These are phyloP conservation scores for Ganoderma multipileum DNA, from an alignment of 1,284 basidiomycete genomes.

Conservation along the genomic window DNA sequence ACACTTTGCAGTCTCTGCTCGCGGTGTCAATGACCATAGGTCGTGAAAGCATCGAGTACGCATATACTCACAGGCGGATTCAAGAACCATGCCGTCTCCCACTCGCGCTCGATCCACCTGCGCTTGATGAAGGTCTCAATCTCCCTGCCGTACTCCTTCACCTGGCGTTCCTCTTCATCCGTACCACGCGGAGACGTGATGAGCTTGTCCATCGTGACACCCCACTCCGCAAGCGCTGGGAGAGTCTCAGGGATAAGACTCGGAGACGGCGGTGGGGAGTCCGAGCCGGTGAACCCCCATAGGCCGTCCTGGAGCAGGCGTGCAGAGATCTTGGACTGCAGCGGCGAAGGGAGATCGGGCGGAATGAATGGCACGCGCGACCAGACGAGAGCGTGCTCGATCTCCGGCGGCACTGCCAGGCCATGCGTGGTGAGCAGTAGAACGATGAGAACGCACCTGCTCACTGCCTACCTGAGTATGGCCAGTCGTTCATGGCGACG, in stretches of 20 bases:
- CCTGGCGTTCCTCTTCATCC: constrained; percentile 57
- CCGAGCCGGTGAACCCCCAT: constrained; percentile 77
- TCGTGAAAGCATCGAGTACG: background rate
- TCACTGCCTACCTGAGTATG: constrained; percentile 71
- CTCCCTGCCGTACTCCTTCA: constrained; percentile 59
- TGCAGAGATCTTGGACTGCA: constrained; percentile 52
- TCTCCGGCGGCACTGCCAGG: constrained; percentile 65
- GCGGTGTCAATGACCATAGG: background rate
- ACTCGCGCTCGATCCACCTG: constrained; percentile 69
- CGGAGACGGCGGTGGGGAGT: constrained; percentile 66
- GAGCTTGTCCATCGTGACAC: constrained; percentile 65
- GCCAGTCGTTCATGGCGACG: constrained; percentile 85
- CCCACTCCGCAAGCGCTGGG: constrained; percentile 72
- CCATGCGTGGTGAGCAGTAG: background rate
- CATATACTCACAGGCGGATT: constrained; percentile 73
- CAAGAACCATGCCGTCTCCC: constrained; percentile 89
- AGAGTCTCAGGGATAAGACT: constrained; percentile 63
- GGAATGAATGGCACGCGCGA: constrained; percentile 75
- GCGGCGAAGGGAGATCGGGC: constrained; percentile 44
- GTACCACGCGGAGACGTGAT: constrained; percentile 55
- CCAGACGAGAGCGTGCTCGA: constrained; percentile 83
- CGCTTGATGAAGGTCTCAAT: constrained; percentile 66
- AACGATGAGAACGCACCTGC: background rate
- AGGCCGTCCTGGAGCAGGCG: constrained; percentile 74
- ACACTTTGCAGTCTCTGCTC: constrained; percentile 78